Conservation (phyloP, 2,329 filamentous ascomycete species). For the Trichoderma sp. region DNA sequence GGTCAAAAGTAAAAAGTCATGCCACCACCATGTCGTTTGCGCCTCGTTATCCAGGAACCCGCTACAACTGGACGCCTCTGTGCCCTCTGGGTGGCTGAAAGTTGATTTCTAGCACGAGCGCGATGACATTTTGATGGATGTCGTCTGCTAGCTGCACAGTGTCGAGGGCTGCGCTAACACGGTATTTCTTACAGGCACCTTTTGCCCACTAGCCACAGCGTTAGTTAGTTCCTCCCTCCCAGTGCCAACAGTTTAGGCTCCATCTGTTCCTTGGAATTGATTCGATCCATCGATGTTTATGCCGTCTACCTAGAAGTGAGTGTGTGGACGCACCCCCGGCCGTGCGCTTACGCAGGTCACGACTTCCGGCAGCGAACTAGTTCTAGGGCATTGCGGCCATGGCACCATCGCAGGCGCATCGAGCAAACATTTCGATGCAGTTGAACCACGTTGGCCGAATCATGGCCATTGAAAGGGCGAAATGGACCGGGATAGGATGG, state of each 20-base stretch:
- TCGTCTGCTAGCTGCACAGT: neutral
- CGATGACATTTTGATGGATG: neutral
- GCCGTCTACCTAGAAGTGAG: neutral
- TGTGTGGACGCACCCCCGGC: slow-evolving; percentile 6
- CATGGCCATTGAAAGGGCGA: neutral
- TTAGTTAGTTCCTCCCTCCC: neutral
- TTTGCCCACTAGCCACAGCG: neutral
- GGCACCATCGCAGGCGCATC: slow-evolving; percentile 17
- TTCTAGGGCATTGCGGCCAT: slow-evolving; percentile 12
- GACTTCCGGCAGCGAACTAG: slow-evolving; percentile 6
- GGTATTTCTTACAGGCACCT: neutral
- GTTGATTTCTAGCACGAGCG: neutral
- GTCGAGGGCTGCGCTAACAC: rapidly evolving
- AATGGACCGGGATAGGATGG: neutral
- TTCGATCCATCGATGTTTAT: no score
- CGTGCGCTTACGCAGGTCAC: slow-evolving; percentile 19
- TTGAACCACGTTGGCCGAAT: slow-evolving; percentile 2
- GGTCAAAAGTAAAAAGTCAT: neutral
- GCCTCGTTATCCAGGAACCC: slow-evolving; percentile 14
- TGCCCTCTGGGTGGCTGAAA: neutral
- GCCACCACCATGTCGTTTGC: neutral
- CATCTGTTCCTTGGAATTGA: no score
- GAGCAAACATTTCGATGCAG: neutral
- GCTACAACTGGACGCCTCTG: neutral
- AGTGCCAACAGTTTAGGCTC: no score